Percentiles rank a stretch among this genome's conserved stretches.
Evolutionary conservation across 192 early-diverging fungal species (phyloP).

Genomic region (Spinellus fusiger): DNA sequence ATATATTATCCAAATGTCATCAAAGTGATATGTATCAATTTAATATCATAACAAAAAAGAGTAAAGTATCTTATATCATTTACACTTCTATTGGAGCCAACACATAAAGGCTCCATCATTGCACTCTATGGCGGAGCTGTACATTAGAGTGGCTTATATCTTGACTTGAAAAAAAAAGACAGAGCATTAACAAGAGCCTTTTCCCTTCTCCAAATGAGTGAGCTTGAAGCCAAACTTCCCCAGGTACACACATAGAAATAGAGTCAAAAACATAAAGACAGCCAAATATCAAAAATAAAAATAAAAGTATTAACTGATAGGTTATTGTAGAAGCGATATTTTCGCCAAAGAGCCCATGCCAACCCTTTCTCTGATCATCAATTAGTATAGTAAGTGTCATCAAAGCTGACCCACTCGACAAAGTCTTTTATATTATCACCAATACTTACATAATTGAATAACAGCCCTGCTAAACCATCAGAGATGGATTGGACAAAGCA

Average conservation of each 20-base stretch:
- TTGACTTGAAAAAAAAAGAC: too few relatives aligned
- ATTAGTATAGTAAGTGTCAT: constrained; percentile 72
- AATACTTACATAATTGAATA: not conserved
- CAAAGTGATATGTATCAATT: too few relatives aligned
- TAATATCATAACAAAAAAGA: too few relatives aligned
- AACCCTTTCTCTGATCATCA: constrained; percentile 96
- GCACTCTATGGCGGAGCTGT: too few relatives aligned
- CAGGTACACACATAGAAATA: constrained; percentile 7
- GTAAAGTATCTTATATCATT: too few relatives aligned
- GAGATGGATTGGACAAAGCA: constrained; percentile 87
- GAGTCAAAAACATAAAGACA: not conserved
- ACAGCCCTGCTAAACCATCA: constrained; percentile 68
- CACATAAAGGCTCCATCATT: too few relatives aligned
- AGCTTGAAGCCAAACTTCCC: constrained; percentile 23
- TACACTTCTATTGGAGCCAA: too few relatives aligned
- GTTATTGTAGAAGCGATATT: constrained; percentile 71
- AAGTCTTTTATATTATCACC: not conserved
- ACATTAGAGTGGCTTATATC: too few relatives aligned
- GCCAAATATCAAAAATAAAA: not conserved
- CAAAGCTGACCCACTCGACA: not conserved
- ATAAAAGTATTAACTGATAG: not conserved
- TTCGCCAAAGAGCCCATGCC: constrained; percentile 88
- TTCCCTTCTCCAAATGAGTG: constrained; percentile 9
- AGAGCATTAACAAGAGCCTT: too few relatives aligned
- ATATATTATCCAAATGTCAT: too few relatives aligned